Conservation (phyloP, 805 yeast genomes). For the Lipomyces sp. region DNA sequence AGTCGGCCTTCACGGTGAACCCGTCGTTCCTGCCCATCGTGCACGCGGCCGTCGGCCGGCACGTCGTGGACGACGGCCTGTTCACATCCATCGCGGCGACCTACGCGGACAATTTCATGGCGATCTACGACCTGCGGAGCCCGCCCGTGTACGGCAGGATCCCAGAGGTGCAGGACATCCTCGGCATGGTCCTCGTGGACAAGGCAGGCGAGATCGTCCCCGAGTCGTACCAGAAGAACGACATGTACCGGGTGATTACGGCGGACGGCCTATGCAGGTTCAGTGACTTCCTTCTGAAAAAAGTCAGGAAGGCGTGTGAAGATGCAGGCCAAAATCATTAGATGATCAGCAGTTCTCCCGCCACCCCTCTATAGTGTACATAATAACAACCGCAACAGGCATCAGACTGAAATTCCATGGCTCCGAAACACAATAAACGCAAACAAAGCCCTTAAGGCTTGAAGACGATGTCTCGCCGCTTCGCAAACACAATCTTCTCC, state of each 20-base stretch:
- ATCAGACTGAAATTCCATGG: neutral
- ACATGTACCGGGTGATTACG: slow-evolving; percentile 54
- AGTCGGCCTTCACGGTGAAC: slow-evolving; percentile 10
- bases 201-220: slow-evolving; percentile 52
- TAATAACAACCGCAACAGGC: too few relatives aligned
- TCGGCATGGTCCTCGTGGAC: slow-evolving; percentile 66
- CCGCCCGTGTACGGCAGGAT: slow-evolving; percentile 62
- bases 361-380: neutral
- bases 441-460: slow-evolving; percentile 3
- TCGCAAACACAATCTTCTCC: slow-evolving; percentile 55
- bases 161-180: slow-evolving; percentile 66
- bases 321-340: neutral
- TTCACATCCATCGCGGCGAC: slow-evolving; percentile 35
- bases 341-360: neutral
- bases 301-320: slow-evolving; percentile 40
- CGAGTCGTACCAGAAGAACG: slow-evolving; percentile 55
- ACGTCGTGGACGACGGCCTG: slow-evolving; percentile 35
- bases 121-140: slow-evolving; percentile 66
- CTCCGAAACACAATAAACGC: neutral
- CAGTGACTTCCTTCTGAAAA: slow-evolving; percentile 50
- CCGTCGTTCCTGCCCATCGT: slow-evolving; percentile 15
- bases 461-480: slow-evolving; percentile 45
- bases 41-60: slow-evolving; percentile 25
- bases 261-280: slow-evolving; percentile 51
- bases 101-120: slow-evolving; percentile 50